Conservation (phyloP, 495 filamentous ascomycete species). For the Hapsidospora chrysogenum region DNA sequence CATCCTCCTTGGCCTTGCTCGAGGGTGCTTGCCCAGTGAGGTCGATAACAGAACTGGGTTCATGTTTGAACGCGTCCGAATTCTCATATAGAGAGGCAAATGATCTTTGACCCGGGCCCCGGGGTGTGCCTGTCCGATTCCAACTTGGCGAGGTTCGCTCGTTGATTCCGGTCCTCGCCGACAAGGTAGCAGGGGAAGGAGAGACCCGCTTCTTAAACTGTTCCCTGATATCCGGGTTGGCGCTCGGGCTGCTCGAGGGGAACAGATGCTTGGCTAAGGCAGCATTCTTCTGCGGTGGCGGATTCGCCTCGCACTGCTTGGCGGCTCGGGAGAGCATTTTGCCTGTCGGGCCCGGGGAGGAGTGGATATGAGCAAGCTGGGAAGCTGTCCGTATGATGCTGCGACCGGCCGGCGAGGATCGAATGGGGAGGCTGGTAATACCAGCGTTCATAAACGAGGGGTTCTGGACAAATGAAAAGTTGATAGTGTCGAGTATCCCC, state of each 20-base stretch:
- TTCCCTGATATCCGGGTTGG: slow-evolving; percentile 14
- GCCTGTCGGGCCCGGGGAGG: slow-evolving; percentile 5
- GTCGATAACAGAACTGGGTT: slow-evolving; percentile 7
- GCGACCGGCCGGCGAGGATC: slow-evolving; percentile 4
- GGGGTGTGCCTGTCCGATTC: neutral
- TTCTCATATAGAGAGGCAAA: slow-evolving; percentile 22
- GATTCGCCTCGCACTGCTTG: slow-evolving; percentile 13
- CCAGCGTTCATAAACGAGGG: slow-evolving; percentile 1
- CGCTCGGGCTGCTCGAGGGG: slow-evolving; percentile 28
- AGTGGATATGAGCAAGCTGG: neutral
- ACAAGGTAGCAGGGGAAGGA: neutral
- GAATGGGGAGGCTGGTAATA: neutral
- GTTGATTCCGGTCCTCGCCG: slow-evolving; percentile 1
- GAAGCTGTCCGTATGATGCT: neutral
- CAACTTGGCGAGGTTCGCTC: slow-evolving; percentile 4
- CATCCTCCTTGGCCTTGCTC: slow-evolving; percentile 8
- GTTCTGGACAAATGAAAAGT: no score
- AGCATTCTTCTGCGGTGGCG: slow-evolving; percentile 7
- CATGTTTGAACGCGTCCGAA: slow-evolving; percentile 24
- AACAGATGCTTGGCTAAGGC: slow-evolving; percentile 27
- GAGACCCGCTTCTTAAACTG: slow-evolving; percentile 9
- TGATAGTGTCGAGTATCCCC: no score
- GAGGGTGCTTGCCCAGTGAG: slow-evolving; percentile 6
- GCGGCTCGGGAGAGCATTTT: slow-evolving; percentile 21
- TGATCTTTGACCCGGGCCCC: slow-evolving; percentile 4